Evolutionary conservation across 2,329 filamentous ascomycete genomes (phyloP), one percentile per base, ranked within the genome.

Genomic region (Apiospora sp.): DNA sequence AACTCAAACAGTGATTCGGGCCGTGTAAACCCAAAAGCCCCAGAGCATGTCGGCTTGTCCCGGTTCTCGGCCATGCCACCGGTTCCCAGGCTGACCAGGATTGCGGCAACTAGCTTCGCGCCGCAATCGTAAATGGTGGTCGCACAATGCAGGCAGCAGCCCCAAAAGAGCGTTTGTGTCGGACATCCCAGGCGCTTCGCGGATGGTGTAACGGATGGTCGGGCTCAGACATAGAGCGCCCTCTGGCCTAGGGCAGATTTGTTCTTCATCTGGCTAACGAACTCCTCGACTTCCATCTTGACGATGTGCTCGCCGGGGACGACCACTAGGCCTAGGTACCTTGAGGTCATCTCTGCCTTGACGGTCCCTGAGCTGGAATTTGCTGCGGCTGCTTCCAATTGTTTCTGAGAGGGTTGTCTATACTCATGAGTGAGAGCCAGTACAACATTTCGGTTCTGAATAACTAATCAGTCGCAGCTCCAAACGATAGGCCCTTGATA

Each of bases 401-500:
- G 83, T 54, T 87, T 83, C 24, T 84, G 80, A 1, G 90, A 89
- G 1, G 95, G 95, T 72, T 91, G 89, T 2, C 96, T 93, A 83
- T 98, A 98, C 83, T 99, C 96, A 82, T 96, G 93, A 0, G 96
- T 94, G 76, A 93, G 89, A 48, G 92, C 89, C 70, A 99, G 90
- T 70, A 99, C 94, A 75, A 98, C 88, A 79, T 99, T 98, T 78
- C 90, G 90, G 74, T 98, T 93, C 95, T 97, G 77, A 7, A 14
- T 10, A 13, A 22, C 13, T 30, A 49, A 19, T 68, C 24, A 67
- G 54, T 19, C 24, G 30, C 5, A 41, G 30, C 6, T 64, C 46
- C 8, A n/a, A 6, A 49, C 22, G 10, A 49, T 10, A 49, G n/a
- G 19, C 22, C 46, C n/a, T 49, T 22, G 8, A 10, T n/a, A 12